Conservation (phyloP, 495 filamentous ascomycete species). For the Pyrenopolyporus hunteri region DNA sequence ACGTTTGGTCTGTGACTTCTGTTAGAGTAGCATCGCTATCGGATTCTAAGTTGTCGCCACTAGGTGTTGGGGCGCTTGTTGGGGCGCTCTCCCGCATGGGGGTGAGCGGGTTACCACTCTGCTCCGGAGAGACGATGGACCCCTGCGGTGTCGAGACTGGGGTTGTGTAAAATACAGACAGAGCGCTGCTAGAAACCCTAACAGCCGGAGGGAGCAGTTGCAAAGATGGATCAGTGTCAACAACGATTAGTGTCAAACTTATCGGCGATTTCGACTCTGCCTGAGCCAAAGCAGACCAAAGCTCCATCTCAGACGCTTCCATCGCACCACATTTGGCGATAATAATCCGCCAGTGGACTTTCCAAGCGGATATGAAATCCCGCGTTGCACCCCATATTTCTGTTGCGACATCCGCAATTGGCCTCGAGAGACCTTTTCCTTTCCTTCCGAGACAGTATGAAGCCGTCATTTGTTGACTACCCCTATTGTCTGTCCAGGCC, state of each 20-base stretch:
- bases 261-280: conserved; percentile 51
- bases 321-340: conserved; percentile 76
- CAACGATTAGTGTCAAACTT: conserved; percentile 66
- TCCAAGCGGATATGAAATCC: conserved; percentile 71
- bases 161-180: conserved; percentile 54
- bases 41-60: conserved; percentile 58
- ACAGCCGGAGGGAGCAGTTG: conserved; percentile 62
- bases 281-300: conserved; percentile 57
- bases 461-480: conserved; percentile 74
- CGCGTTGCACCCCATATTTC: conserved; percentile 89
- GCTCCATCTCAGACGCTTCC: conserved; percentile 74
- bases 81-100: conserved; percentile 53
- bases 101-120: conserved; percentile 56
- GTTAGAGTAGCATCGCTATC: conserved; percentile 77
- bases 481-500: conserved; percentile 90
- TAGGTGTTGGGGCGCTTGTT: conserved; percentile 62
- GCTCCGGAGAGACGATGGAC: conserved; percentile 61
- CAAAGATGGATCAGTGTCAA: conserved; percentile 70
- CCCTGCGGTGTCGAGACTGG: conserved; percentile 65
- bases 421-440: conserved; percentile 58
- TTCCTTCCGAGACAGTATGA: conserved; percentile 79
- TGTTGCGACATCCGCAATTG: conserved; percentile 66
- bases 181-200: conserved; percentile 48
- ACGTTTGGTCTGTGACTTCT: conserved; percentile 80
- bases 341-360: conserved; percentile 80